Conservation (phyloP, 257 asterid species). For the Nicotiana knightiana region DNA sequence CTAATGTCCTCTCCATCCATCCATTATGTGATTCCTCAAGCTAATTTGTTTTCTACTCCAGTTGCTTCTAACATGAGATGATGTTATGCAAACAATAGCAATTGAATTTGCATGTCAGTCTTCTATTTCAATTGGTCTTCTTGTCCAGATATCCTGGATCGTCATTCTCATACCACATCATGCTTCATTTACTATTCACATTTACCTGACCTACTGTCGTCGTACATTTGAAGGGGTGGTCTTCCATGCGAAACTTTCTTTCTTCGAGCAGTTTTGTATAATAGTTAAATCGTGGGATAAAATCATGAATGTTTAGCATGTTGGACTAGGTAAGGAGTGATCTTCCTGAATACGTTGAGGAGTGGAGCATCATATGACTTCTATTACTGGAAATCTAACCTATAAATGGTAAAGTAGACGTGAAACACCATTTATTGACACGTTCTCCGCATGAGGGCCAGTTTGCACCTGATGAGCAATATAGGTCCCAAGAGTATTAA, state of each 20-base stretch:
- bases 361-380: neutral
- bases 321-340: neutral
- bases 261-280: neutral
- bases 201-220: neutral
- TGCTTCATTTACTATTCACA: neutral
- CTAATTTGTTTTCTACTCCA: neutral
- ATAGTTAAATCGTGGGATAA: neutral
- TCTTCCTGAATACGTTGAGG: neutral
- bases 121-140: neutral
- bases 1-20: neutral
- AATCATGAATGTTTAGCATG: neutral
- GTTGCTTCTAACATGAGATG: neutral
- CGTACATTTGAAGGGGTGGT: neutral
- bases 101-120: neutral
- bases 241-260: neutral
- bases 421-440: neutral
- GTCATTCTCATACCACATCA: neutral
- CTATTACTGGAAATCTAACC: neutral
- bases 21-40: neutral
- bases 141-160: neutral
- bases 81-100: neutral
- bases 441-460: neutral
- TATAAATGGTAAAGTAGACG: neutral
- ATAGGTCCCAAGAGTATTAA: neutral
- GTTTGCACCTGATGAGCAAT: neutral